Conservation (phyloP, 306 rosid species). For the Aeschynomene evenia region DNA sequence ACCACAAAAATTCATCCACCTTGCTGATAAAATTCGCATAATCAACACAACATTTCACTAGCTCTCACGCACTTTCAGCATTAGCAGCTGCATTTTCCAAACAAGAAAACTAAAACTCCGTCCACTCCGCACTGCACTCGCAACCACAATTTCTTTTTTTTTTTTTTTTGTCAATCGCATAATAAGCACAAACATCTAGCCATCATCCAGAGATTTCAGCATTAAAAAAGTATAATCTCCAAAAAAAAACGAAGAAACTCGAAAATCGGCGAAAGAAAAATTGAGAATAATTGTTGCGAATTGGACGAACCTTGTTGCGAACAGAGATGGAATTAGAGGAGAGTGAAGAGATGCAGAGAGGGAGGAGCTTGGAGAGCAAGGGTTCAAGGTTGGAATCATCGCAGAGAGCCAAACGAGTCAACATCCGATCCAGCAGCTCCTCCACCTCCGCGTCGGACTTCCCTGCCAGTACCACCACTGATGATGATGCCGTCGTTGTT, state of each 20-base stretch:
- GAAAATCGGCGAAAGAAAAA: not conserved
- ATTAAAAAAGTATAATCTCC: too few species aligned
- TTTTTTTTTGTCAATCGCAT: too few species aligned
- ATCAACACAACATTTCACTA: not conserved
- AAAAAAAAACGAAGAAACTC: not conserved
- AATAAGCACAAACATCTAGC: too few species aligned
- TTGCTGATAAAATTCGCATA: not conserved
- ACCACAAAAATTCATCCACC: not conserved
- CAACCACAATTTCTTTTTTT: too few species aligned
- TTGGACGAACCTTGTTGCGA: constrained; percentile 68
- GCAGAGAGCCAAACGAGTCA: constrained; percentile 88
- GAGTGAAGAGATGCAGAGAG: constrained; percentile 75
- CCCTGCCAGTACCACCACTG: constrained; percentile 14
- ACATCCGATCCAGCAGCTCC: constrained; percentile 84
- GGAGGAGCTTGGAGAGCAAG: constrained; percentile 82
- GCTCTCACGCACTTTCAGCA: too few species aligned
- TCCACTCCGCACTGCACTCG: too few species aligned
- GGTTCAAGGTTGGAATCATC: constrained; percentile 85
- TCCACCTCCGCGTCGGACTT: constrained; percentile 66
- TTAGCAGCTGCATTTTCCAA: not conserved
- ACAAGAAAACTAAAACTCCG: not conserved
- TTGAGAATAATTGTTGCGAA: too few species aligned
- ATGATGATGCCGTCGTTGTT: not conserved
- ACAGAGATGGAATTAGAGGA: constrained; percentile 62
- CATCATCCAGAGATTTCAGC: too few species aligned